A percentile compares a stretch with the other conserved stretches of the same genome.
Conservation (phyloP, 768 basidiomycete species). For the Leucocoprinus leucothites region DNA sequence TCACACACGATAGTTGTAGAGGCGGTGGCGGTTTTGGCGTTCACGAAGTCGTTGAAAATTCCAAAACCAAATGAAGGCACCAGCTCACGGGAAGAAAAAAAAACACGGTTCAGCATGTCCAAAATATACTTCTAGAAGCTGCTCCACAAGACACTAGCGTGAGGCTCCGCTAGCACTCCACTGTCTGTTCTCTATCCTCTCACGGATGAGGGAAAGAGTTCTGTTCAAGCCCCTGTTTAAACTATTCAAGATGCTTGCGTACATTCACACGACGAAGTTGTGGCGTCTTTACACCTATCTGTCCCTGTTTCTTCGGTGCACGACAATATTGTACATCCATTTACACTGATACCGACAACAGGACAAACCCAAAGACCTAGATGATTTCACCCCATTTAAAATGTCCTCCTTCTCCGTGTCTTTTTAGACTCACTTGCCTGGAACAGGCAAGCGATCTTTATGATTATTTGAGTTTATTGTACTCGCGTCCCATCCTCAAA, state of each 20-base stretch:
- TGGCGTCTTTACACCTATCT: neutral
- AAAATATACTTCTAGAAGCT: too few relatives aligned
- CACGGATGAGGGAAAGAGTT: neutral
- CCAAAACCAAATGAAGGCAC: too few relatives aligned
- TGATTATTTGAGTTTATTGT: slow-evolving; percentile 1
- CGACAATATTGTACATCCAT: neutral
- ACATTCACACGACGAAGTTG: slow-evolving; percentile 7
- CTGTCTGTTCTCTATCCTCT: slow-evolving; percentile 1
- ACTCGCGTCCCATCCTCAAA: slow-evolving; percentile 5
- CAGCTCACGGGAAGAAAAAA: too few relatives aligned
- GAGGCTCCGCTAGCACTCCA: slow-evolving; percentile 1
- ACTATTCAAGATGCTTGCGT: slow-evolving; percentile 1
- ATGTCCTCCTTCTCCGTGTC: too few relatives aligned
- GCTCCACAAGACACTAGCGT: neutral
- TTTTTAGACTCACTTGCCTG: neutral
- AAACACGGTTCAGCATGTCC: too few relatives aligned
- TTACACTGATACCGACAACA: neutral
- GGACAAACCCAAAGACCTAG: too few relatives aligned
- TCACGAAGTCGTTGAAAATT: too few relatives aligned
- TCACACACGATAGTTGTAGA: too few relatives aligned
- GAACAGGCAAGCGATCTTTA: neutral
- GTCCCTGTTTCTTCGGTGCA: neutral
- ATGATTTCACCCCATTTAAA: too few relatives aligned
- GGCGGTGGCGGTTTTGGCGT: too few relatives aligned
- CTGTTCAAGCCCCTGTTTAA: slow-evolving; percentile 1